A percentile compares a stretch with the other conserved stretches of the same genome.
These are phyloP conservation scores for Graphiopsis chlorocephala DNA, from an alignment of 2,329 filamentous ascomycete species.

Conservation along the genomic window DNA sequence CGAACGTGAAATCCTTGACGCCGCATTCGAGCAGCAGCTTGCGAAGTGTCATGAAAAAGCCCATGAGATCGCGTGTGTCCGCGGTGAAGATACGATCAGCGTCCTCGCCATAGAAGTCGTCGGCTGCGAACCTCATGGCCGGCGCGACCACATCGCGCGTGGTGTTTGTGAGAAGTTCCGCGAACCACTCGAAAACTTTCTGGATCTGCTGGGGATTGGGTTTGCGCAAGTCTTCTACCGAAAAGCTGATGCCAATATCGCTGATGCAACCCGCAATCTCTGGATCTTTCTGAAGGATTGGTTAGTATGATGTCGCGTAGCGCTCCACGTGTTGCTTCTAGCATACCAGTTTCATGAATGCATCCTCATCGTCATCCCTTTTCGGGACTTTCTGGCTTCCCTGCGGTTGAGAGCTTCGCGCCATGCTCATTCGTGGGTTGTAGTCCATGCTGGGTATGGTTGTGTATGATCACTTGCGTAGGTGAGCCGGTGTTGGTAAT, in stretches of 20 bases:
- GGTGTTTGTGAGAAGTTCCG: constrained; percentile 87
- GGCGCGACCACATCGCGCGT: constrained; percentile 92
- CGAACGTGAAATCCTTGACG: constrained; percentile 89
- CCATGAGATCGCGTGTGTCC: constrained; percentile 92
- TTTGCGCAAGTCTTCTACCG: constrained; percentile 81
- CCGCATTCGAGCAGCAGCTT: constrained; percentile 80
- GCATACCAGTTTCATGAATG: constrained; percentile 51
- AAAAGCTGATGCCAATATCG: constrained; percentile 91
- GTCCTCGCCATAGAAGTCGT: constrained; percentile 81
- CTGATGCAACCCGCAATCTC: constrained; percentile 97
- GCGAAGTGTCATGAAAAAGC: constrained; percentile 83
- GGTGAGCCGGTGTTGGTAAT: background rate
- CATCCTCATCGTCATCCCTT: constrained; percentile 45
- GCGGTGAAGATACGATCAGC: constrained; percentile 73
- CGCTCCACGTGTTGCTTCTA: background rate
- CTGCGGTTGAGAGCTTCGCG: constrained; percentile 39
- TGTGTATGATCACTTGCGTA: background rate
- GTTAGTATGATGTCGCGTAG: constrained; percentile 15
- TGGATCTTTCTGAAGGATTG: constrained; percentile 52
- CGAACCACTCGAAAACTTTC: constrained; percentile 97
- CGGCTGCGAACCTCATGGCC: constrained; percentile 87
- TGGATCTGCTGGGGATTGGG: constrained; percentile 93
- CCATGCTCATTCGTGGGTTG: constrained; percentile 52
- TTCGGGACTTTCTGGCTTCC: constrained; percentile 39
- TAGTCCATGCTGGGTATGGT: constrained; percentile 44